A percentile compares a stretch with the other conserved stretches of the same genome.
phyloP scores from a whole-genome alignment of 2,329 filamentous ascomycete species.

The Claviceps spartinae region DNA sequence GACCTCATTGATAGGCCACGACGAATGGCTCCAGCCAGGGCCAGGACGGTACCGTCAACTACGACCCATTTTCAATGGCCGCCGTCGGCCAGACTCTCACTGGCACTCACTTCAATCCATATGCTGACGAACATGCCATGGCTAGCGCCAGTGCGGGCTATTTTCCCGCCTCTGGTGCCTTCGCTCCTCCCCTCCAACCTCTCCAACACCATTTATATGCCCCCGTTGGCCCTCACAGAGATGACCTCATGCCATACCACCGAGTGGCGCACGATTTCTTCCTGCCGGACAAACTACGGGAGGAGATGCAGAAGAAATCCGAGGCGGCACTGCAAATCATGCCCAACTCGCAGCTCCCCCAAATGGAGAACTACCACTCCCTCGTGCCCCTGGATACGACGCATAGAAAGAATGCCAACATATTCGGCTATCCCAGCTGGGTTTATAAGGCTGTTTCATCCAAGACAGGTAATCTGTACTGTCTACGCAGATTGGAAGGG shows the following conservation, averaged over 20 bases:
- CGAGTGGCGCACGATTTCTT: slow-evolving; percentile 84
- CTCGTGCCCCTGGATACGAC: slow-evolving; percentile 78
- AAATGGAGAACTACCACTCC: slow-evolving; percentile 81
- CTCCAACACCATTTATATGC: slow-evolving; percentile 90
- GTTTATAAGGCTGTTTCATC: slow-evolving; percentile 86
- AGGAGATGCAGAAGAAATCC: slow-evolving; percentile 79
- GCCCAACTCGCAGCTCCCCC: slow-evolving; percentile 61
- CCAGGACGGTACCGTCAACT: slow-evolving; percentile 30
- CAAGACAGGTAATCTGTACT: slow-evolving; percentile 83
- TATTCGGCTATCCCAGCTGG: slow-evolving; percentile 85
- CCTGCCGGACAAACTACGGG: slow-evolving; percentile 69
- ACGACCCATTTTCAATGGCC: slow-evolving; percentile 52
- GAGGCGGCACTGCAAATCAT: slow-evolving; percentile 77
- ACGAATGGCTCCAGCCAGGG: slow-evolving; percentile 34
- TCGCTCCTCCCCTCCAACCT: slow-evolving; percentile 43
- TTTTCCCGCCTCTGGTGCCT: slow-evolving; percentile 46
- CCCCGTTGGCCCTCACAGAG: slow-evolving; percentile 67
- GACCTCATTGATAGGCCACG: slow-evolving; percentile 15
- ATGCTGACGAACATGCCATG: slow-evolving; percentile 58
- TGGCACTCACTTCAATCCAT: slow-evolving; percentile 53
- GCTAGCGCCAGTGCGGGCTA: slow-evolving; percentile 46
- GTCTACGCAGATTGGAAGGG: slow-evolving; percentile 72
- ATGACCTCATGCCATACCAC: slow-evolving; percentile 74
- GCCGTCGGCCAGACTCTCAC: slow-evolving; percentile 38
- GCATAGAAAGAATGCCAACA: slow-evolving; percentile 60